Conservation (phyloP, 495 filamentous ascomycete species). For the Hypoxylon fragiforme region DNA sequence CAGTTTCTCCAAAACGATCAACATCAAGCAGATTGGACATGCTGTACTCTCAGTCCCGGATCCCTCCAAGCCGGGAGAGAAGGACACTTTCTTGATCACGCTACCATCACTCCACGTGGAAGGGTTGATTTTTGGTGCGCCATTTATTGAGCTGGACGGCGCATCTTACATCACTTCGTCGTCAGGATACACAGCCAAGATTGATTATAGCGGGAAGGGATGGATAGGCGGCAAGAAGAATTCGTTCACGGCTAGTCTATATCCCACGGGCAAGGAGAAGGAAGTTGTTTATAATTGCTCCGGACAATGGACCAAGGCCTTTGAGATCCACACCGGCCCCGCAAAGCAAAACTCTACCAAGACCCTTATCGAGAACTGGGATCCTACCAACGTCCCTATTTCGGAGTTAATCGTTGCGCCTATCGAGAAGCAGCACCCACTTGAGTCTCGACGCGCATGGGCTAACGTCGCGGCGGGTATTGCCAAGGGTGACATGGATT, state of each 20-base stretch:
- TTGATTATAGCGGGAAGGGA: constrained; percentile 89
- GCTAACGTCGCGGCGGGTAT: constrained; percentile 80
- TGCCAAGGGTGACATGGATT: constrained; percentile 78
- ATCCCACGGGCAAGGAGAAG: constrained; percentile 76
- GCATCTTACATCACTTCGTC: constrained; percentile 80
- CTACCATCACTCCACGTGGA: constrained; percentile 93
- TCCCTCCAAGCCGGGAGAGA: constrained; percentile 47
- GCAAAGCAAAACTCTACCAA: constrained; percentile 59
- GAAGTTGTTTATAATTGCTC: constrained; percentile 81
- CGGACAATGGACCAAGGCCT: constrained; percentile 88
- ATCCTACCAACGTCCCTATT: constrained; percentile 61
- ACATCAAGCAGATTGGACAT: constrained; percentile 95
- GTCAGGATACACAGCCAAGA: constrained; percentile 85
- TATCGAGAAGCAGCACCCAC: constrained; percentile 78
- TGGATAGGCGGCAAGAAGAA: constrained; percentile 97
- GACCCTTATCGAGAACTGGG: constrained; percentile 67
- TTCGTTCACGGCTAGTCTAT: constrained; percentile 77
- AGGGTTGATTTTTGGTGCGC: constrained; percentile 85
- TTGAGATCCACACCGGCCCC: constrained; percentile 73
- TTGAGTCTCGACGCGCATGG: constrained; percentile 91
- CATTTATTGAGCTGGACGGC: constrained; percentile 88
- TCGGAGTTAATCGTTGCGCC: constrained; percentile 73
- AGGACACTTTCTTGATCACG: constrained; percentile 85
- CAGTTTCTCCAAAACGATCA: constrained; percentile 87
- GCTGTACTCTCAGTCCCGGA: constrained; percentile 77